Base-by-base conservation (phyloP, 169 alveolate genomes). In the Eimeria mitis region DNA sequence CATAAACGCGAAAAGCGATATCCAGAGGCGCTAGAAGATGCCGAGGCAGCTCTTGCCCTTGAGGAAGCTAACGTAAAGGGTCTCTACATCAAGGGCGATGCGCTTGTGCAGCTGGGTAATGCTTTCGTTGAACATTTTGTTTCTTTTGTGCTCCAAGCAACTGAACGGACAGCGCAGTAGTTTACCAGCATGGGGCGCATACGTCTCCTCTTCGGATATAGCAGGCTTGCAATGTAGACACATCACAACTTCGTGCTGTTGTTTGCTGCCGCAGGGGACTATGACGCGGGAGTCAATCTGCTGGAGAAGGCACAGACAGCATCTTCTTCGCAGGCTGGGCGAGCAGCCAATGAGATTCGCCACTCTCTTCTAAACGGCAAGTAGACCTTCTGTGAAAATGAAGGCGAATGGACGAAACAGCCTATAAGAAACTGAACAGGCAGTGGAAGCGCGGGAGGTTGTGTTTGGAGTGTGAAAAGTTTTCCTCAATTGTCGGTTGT, bases 31-130 rank as follows among this genome's bases (percentile, higher is more conserved):
- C 97, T 96, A 54, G 83, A 96, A 54, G 99, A 98, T 75, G 98
- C 98, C 28, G 89, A 98, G 25, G 97, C 92, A 42, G 99, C 99
- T 23, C 91, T 97, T 92, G 97, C 97, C 68, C 97, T 98, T 61
- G 98, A 98, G 61, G 98, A 96, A 81, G 97, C 97, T 75, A 97
- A 98, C 25, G 98, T 98, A 23, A 98, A 98, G 95, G 99, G 98
- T 0, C 98, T 97, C 85, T 98, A 97, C 89, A 97, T 96, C 79
- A 95, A 97, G 42, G 99, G 99, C 73, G 97, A 97, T 76, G 98
- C 99, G 34, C 95, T 98, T n/a, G 94, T 98, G 42, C 98, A 98
- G 71, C 89, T 98, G 83, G 98, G 98, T 97, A 94, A 49, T 21
- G 76, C 76, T 56, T 23, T 49, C 44, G 44, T 2, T 25, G 63